Base-by-base conservation (phyloP, 495 filamentous ascomycete species). In the Lineolata rhizophorae region DNA sequence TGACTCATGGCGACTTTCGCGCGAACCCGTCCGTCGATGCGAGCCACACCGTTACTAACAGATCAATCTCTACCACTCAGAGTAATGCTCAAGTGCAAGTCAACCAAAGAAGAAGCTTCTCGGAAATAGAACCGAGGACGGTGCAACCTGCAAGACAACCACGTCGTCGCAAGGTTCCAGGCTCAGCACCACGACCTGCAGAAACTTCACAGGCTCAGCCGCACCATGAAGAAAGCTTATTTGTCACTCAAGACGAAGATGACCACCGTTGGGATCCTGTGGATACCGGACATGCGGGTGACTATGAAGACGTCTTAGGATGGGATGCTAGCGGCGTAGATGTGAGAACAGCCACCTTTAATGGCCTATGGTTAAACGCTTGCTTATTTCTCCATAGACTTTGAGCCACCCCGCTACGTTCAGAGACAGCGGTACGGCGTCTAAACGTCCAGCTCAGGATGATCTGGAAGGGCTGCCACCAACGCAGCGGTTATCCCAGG, bases 1-100 rank as follows among this genome's bases (percentile, higher is more conserved):
- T 93, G 84, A 97, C 87, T 6, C 68, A 76, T 19, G 81, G 83
- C n/a, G 79, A 90, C 35, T 65, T 65, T 38, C 56, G 60, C 19
- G 56, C 38, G n/a, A n/a, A n/a, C n/a, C n/a, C n/a, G n/a, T n/a
- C 19, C 31, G 32, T 32, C 35, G 30, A 3, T n/a, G n/a, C n/a
- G 31, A 43, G n/a, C 44, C 25, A 3, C 44, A 33, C 35, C 29
- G 19, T 38, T 18, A 28, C 38, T 20, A 36, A 32, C 30, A 33
- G 47, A 15, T 24, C 35, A 6, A 30, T 34, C 4, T 43, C 46
- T 1, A 42, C 37, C 24, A 28, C 32, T 12, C 42, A 44, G 43
- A 43, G 43, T 16, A 29, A 40, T 16, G 19, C 38, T 40, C 41
- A 45, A n/a, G n/a, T 5, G 37, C 28, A 22, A 27, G 54, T 55